phyloP scores from a whole-genome alignment of 2,329 filamentous ascomycete genomes.

The Septoria petroselini region DNA sequence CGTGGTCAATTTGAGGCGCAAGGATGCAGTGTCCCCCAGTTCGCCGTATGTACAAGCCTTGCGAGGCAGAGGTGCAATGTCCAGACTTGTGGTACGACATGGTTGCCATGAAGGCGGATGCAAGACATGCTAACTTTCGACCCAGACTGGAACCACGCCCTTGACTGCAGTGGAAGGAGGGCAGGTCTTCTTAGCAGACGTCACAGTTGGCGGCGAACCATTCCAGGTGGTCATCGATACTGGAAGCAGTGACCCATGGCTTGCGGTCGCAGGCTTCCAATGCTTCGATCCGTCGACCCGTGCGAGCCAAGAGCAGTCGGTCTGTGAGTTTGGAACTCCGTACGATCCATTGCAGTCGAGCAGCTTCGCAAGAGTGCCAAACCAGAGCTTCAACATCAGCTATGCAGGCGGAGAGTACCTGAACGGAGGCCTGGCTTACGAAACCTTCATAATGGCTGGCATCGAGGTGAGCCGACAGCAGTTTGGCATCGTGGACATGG shows the following conservation, averaged over 20 bases:
- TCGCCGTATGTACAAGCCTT: constrained; percentile 32
- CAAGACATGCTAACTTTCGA: not conserved
- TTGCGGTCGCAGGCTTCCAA: constrained; percentile 36
- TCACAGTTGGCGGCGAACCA: constrained; percentile 31
- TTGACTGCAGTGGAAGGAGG: constrained; percentile 29
- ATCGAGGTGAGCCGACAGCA: constrained; percentile 47
- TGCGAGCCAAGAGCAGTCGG: constrained; percentile 19
- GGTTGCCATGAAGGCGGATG: not conserved
- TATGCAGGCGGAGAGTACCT: constrained; percentile 47
- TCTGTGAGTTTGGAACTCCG: constrained; percentile 36
- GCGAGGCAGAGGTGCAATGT: constrained; percentile 23
- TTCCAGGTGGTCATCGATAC: constrained; percentile 47
- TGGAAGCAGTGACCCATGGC: constrained; percentile 50
- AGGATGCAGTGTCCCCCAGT: constrained; percentile 27
- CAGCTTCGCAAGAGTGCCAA: constrained; percentile 40
- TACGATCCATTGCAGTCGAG: constrained; percentile 32
- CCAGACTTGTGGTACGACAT: constrained; percentile 18
- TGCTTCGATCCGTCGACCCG: constrained; percentile 27
- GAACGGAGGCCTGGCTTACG: constrained; percentile 42
- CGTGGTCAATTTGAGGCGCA: constrained; percentile 25
- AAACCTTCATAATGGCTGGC: constrained; percentile 46
- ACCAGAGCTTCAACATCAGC: constrained; percentile 44
- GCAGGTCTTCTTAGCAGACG: constrained; percentile 34
- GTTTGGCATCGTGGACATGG: constrained; percentile 45
- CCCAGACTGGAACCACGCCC: constrained; percentile 23